Percentiles rank a stretch among this genome's conserved stretches.
phyloP scores from a whole-genome alignment of 257 asterid genomes.

The Solanum clarkiae region DNA sequence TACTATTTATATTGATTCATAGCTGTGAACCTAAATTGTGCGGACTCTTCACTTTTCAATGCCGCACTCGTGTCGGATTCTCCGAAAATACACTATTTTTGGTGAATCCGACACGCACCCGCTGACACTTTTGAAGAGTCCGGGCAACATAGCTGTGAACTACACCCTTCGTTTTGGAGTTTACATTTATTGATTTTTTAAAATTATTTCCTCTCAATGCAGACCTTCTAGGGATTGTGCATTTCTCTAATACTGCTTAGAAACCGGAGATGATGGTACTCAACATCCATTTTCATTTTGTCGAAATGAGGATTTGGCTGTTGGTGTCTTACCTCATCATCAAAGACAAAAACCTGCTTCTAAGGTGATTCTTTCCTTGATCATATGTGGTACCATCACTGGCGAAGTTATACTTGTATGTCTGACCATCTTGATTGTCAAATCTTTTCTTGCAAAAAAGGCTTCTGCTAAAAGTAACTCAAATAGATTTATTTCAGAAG shows the following conservation, averaged over 20 bases:
- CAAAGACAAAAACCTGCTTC: conserved; percentile 25
- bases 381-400: conserved; percentile 38
- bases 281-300: conserved; percentile 60
- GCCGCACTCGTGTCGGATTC: too few species aligned
- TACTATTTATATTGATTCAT: not conserved
- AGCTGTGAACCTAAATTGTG: too few species aligned
- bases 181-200: too few species aligned
- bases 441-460: conserved; percentile 30
- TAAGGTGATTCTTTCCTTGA: conserved; percentile 29
- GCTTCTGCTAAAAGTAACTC: conserved; percentile 7
- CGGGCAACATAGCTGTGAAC: too few species aligned
- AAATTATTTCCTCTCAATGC: too few species aligned
- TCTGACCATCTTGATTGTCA: conserved; percentile 19
- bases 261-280: conserved; percentile 17
- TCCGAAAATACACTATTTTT: too few species aligned
- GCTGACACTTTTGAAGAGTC: too few species aligned
- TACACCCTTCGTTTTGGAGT: too few species aligned
- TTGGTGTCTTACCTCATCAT: conserved; percentile 56
- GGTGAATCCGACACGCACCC: too few species aligned
- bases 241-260: conserved; percentile 49
- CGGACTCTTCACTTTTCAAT: too few species aligned
- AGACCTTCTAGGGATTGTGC: conserved; percentile 1
- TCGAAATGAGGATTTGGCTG: conserved; percentile 69
- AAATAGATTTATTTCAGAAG: conserved; percentile 28
- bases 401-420: conserved; percentile 37